phyloP scores from a whole-genome alignment of 352 stramenopile genomes.

The Phytophthora litchii region DNA sequence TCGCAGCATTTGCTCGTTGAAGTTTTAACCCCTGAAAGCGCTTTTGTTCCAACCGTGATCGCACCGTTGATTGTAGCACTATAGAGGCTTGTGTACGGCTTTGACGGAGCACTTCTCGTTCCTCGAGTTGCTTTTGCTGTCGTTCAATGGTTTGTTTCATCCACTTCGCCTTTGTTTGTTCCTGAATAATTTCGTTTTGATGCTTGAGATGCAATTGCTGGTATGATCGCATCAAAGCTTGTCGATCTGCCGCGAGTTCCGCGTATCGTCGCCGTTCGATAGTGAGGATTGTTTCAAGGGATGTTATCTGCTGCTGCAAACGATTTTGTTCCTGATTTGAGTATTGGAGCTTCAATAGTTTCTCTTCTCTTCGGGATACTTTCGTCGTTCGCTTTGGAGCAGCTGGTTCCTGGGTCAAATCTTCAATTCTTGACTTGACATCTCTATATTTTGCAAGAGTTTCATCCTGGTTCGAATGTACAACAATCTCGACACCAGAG shows the following conservation, averaged over 20 bases:
- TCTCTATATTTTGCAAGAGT: conserved; percentile 1
- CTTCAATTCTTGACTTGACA: neutral
- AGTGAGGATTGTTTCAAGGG: conserved; percentile 29
- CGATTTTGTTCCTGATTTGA: conserved; percentile 34
- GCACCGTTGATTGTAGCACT: conserved; percentile 63
- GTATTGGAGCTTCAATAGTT: conserved; percentile 25
- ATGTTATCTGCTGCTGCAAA: conserved; percentile 25
- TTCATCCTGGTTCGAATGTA: conserved; percentile 16
- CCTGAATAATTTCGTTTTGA: conserved; percentile 50
- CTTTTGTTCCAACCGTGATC: conserved; percentile 61
- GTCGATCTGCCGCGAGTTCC: conserved; percentile 33
- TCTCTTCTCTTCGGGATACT: conserved; percentile 19
- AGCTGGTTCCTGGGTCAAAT: conserved; percentile 3
- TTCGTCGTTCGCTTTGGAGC: conserved; percentile 16
- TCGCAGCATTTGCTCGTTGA: conserved; percentile 40
- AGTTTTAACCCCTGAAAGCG: conserved; percentile 65
- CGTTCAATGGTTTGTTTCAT: conserved; percentile 46
- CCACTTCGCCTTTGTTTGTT: conserved; percentile 43
- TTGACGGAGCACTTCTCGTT: conserved; percentile 39
- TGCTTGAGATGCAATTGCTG: conserved; percentile 51
- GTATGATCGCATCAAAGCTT: conserved; percentile 36
- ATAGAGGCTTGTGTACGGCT: conserved; percentile 58
- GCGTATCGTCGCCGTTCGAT: conserved; percentile 41
- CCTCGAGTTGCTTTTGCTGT: conserved; percentile 48
- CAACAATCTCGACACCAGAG: neutral